A percentile compares a stretch with the other conserved stretches of the same genome.
phyloP scores from a whole-genome alignment of 2,329 filamentous ascomycete species.

The Mycogone perniciosa region DNA sequence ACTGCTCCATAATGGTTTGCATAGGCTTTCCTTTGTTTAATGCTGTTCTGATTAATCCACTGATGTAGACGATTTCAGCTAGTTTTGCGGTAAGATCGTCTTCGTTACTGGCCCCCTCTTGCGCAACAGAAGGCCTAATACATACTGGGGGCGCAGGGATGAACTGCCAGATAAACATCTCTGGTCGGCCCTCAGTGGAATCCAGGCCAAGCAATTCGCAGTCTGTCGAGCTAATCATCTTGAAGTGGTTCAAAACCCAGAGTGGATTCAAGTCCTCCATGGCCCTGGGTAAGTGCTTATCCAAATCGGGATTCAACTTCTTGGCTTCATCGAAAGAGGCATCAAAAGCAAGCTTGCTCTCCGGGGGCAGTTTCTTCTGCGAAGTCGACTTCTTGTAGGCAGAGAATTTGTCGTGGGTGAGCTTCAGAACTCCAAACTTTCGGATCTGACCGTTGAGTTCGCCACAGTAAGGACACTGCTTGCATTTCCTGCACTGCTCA shows the following conservation, averaged over 20 bases:
- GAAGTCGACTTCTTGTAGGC: conserved; percentile 85
- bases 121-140: conserved; percentile 87
- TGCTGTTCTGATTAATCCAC: conserved; percentile 76
- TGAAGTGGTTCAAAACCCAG: conserved; percentile 84
- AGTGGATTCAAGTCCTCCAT: conserved; percentile 92
- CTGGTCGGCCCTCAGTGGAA: conserved; percentile 77
- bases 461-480: conserved; percentile 72
- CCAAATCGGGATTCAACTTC: conserved; percentile 71
- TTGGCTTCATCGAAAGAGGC: conserved; percentile 76
- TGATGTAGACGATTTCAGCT: conserved; percentile 93
- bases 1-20: conserved; percentile 91
- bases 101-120: conserved; percentile 89
- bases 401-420: conserved; percentile 88
- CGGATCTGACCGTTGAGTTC: conserved; percentile 85
- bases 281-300: conserved; percentile 86
- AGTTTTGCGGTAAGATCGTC: conserved; percentile 96
- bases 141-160: conserved; percentile 90
- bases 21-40: conserved; percentile 78
- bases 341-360: conserved; percentile 79
- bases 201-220: conserved; percentile 89
- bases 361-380: conserved; percentile 73
- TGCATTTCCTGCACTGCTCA: conserved; percentile 81
- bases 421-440: conserved; percentile 86
- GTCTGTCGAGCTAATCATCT: conserved; percentile 74
- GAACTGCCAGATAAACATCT: conserved; percentile 98